Evolutionary conservation across 1,284 basidiomycete species (phyloP).

Genomic region (Athelia psychrophila): DNA sequence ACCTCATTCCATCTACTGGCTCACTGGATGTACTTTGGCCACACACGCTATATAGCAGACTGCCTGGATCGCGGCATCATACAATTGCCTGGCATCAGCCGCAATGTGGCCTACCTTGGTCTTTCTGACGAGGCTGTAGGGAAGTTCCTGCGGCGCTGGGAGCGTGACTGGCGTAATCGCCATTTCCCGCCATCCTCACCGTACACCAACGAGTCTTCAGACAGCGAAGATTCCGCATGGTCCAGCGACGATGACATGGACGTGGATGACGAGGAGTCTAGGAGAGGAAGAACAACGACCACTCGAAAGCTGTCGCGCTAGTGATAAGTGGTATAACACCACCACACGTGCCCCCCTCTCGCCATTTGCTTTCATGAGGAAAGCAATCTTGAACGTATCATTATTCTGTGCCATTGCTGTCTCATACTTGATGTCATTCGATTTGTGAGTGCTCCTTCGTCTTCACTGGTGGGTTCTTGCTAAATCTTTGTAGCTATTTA

Average conservation of each 20-base stretch:
- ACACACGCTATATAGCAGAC: conserved; percentile 54
- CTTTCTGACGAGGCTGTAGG: conserved; percentile 61
- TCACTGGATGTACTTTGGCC: conserved; percentile 79
- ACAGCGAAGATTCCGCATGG: background rate
- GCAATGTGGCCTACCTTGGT: conserved; percentile 78
- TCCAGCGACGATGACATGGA: conserved; percentile 5
- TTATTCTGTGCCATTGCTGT: conserved; percentile 1
- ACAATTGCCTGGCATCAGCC: conserved; percentile 76
- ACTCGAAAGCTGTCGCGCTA: background rate
- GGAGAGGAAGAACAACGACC: background rate
- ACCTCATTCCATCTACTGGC: conserved; percentile 67
- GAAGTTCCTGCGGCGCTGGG: conserved; percentile 65
- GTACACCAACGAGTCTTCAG: conserved; percentile 27
- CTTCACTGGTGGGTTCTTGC: background rate
- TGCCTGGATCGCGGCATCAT: conserved; percentile 57
- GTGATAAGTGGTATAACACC: background rate
- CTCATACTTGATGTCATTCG: background rate
- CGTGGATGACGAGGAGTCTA: conserved; percentile 14
- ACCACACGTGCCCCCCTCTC: background rate
- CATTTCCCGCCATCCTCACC: conserved; percentile 17
- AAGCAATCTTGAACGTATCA: background rate
- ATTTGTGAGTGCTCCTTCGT: background rate
- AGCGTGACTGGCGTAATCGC: conserved; percentile 49
- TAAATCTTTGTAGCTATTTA: no score
- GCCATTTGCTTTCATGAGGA: no score